Percentiles rank a stretch among this genome's conserved stretches.
Evolutionary conservation across 768 basidiomycete genomes (phyloP).

Genomic region (Coprinopsis marcescibilis): DNA sequence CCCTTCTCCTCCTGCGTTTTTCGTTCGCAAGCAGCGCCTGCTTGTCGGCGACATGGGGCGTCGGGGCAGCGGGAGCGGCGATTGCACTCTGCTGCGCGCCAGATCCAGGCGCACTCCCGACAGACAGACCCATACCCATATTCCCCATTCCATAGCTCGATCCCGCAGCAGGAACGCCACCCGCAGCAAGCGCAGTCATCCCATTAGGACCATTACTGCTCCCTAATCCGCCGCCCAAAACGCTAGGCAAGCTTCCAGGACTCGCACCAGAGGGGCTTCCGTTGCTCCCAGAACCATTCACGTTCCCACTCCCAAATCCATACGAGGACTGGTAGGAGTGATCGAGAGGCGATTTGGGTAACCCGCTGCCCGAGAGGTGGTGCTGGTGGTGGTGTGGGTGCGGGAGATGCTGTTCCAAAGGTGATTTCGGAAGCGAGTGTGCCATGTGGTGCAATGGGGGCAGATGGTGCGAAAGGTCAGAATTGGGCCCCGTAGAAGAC

Average conservation of each 20-base stretch:
- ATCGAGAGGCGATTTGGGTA: slow-evolving; percentile 3
- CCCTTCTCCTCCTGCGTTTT: slow-evolving; percentile 73
- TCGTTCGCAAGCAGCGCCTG: slow-evolving; percentile 67
- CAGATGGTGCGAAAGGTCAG: slow-evolving; percentile 6
- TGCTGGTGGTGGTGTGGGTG: slow-evolving; percentile 1
- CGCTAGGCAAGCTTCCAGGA: slow-evolving; percentile 4
- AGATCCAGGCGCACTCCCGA: slow-evolving; percentile 6
- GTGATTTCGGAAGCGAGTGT: slow-evolving; percentile 8
- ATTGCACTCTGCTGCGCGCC: slow-evolving; percentile 4
- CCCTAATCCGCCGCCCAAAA: background rate
- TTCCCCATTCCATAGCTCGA: slow-evolving; percentile 4
- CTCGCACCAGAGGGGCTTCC: slow-evolving; percentile 1
- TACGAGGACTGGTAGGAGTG: background rate
- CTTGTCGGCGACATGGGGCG: slow-evolving; percentile 38
- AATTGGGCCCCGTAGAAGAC: background rate
- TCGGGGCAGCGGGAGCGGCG: background rate
- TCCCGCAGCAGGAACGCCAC: background rate
- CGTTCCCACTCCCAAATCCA: background rate
- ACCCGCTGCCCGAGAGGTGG: background rate
- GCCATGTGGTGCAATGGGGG: slow-evolving; percentile 11
- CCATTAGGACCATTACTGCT: background rate
- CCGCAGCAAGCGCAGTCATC: background rate
- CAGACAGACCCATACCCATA: slow-evolving; percentile 12
- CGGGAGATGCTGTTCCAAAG: slow-evolving; percentile 3
- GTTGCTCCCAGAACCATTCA: background rate